phyloP scores from a whole-genome alignment of 257 asterid genomes.

The Craterostigma plantagineum region DNA sequence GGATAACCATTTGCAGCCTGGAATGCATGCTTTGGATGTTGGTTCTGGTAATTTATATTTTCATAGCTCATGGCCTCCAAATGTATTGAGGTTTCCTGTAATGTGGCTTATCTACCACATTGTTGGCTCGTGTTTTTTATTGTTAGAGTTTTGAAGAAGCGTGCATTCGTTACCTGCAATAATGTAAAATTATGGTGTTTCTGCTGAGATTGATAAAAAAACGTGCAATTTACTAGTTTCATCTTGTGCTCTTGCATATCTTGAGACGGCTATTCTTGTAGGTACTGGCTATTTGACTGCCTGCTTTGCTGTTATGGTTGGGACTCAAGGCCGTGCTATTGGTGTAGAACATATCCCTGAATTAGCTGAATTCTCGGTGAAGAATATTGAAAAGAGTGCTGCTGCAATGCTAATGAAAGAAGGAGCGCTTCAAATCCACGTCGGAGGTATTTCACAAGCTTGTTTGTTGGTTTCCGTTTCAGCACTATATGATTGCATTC shows the following conservation, averaged over 20 bases:
- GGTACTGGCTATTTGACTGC: conserved; percentile 97
- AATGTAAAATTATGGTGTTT: no score
- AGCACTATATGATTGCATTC: no score
- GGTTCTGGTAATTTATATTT: conserved; percentile 93
- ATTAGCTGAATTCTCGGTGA: conserved; percentile 47
- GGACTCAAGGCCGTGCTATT: conserved; percentile 70
- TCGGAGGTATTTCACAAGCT: conserved; percentile 43
- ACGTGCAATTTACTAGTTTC: no score
- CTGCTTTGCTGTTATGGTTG: conserved; percentile 86
- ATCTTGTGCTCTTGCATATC: no score
- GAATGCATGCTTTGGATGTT: conserved; percentile 78
- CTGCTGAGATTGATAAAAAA: no score
- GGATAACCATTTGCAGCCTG: conserved; percentile 81
- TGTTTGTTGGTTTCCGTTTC: conserved; percentile 1
- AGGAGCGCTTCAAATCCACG: conserved; percentile 49
- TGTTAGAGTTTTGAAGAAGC: no score
- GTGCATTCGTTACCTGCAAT: no score
- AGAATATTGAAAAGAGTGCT: conserved; percentile 50
- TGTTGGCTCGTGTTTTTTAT: no score
- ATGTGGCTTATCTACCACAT: no score
- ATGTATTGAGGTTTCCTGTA: no score
- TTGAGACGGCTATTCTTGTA: conserved; percentile 18
- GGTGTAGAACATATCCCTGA: conserved; percentile 96
- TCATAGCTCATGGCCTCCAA: neutral
- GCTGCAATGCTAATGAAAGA: conserved; percentile 61